phyloP scores from a whole-genome alignment of 805 yeast genomes.

The Candida hungchunana region DNA sequence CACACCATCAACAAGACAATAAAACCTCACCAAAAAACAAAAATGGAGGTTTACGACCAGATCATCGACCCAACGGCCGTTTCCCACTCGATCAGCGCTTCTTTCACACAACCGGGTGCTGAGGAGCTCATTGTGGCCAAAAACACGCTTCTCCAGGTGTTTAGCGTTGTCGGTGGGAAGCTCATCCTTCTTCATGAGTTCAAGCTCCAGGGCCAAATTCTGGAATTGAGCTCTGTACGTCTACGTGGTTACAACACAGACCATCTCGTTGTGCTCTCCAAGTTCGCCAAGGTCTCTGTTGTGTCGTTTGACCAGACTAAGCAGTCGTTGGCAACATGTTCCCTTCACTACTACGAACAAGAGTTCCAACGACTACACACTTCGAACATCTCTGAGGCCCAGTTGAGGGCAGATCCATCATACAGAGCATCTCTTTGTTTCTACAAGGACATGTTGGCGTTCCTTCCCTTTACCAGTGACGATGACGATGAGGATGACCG shows the following conservation, averaged over 20 bases:
- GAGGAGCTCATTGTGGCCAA: conserved; percentile 65
- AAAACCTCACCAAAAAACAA: conserved; percentile 11
- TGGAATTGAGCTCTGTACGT: conserved; percentile 49
- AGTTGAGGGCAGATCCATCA: conserved; percentile 49
- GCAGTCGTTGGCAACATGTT: conserved; percentile 61
- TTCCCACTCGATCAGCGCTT: conserved; percentile 51
- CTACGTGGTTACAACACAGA: conserved; percentile 50
- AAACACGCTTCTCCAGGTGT: conserved; percentile 53
- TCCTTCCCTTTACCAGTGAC: conserved; percentile 58
- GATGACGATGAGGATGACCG: conserved; percentile 37
- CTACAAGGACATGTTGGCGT: conserved; percentile 64
- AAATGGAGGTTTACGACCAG: conserved; percentile 78
- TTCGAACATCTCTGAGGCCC: conserved; percentile 31
- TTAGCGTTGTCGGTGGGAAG: conserved; percentile 21
- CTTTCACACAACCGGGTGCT: conserved; percentile 35
- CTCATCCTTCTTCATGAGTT: conserved; percentile 54
- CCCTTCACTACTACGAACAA: conserved; percentile 84
- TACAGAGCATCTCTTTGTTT: conserved; percentile 51
- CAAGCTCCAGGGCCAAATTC: conserved; percentile 64
- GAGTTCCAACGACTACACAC: conserved; percentile 48
- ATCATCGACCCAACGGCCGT: conserved; percentile 74
- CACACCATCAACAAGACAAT: too few relatives aligned
- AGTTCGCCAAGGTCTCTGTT: conserved; percentile 72
- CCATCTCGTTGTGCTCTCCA: conserved; percentile 60
- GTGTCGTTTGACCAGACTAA: conserved; percentile 59